Evolutionary conservation across 2,329 filamentous ascomycete species (phyloP).

Genomic region (Colletotrichum gloeosporioides): DNA sequence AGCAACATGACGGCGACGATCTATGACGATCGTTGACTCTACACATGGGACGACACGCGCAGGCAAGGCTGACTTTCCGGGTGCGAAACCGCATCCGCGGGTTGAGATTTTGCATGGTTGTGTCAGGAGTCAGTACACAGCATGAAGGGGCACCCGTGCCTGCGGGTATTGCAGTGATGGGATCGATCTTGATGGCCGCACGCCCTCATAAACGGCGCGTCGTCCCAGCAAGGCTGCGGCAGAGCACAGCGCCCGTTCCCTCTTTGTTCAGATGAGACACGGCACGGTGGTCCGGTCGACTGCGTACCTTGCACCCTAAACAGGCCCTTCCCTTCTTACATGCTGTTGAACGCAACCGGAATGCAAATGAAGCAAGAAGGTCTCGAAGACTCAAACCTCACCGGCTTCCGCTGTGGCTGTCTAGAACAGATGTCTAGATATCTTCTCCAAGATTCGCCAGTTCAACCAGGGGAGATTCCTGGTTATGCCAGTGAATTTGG

Average conservation of each 20-base stretch:
- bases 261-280: conserved; percentile 9
- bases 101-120: background rate
- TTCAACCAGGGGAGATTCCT: background rate
- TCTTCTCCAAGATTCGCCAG: background rate
- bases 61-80: background rate
- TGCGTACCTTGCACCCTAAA: background rate
- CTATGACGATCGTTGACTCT: background rate
- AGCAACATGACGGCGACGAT: conserved; percentile 5
- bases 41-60: conserved; percentile 10
- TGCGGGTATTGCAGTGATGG: background rate
- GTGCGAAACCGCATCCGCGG: background rate
- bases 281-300: background rate
- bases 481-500: background rate
- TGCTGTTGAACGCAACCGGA: background rate
- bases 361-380: conserved; percentile 2
- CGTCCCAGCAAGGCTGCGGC: background rate
- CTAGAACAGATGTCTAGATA: conserved; percentile 11
- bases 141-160: background rate
- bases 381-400: background rate
- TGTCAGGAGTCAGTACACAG: background rate
- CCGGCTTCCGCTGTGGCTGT: background rate
- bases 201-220: conserved; percentile 4
- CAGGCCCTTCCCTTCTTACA: background rate
- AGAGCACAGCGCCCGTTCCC: background rate
- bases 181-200: background rate